Base-by-base conservation (phyloP, 768 basidiomycete genomes). In the Mycena belliarum region DNA sequence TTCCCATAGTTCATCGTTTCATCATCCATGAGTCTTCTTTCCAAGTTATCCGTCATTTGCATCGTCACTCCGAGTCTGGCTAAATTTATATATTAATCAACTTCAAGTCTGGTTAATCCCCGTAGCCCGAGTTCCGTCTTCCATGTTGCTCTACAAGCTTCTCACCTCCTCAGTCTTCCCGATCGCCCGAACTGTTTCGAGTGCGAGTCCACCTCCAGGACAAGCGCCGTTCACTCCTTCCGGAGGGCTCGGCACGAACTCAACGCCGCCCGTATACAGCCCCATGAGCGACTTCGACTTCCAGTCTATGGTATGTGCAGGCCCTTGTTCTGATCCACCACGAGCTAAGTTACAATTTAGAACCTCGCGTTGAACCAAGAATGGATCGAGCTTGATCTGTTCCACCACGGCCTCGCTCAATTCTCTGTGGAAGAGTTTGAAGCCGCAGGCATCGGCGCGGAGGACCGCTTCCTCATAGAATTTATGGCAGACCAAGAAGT, bases 401-500 rank as follows among this genome's bases (percentile, higher is more conserved):
- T 86, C 76, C 74, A 84, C 64, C 73, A 80, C 55, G 85, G 80
- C 24, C 76, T 86, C 10, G 76, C 76, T 15, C 63, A 66, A 41
- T 88, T 90, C 73, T 79, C 79, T 4, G 73, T 57, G 0, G 72
- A 78, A 25, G 84, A 87, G 21, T 88, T 87, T 66, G 77, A 79
- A 24, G 80, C 68, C 6, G 81, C 77, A 1, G 85, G 84, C 0
- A 63, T 88, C 42, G 74, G 68, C 45, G 78, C 78, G 6, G 81
- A 81, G 23, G 83, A 86, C 59, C 75, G 78, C 23, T 79, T 69
- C 67, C 69, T 87, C 29, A 80, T 88, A 52, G 70, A 84, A 65
- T 85, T 78, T 69, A 86, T 86, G 83, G 86, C 78, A 15, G 75
- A 83, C 48, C 84, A 86, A 63, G 84, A 88, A 70, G 75, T 82